Evolutionary conservation across 129 eudicot genomes (phyloP).

Genomic region (Arctium lappa): DNA sequence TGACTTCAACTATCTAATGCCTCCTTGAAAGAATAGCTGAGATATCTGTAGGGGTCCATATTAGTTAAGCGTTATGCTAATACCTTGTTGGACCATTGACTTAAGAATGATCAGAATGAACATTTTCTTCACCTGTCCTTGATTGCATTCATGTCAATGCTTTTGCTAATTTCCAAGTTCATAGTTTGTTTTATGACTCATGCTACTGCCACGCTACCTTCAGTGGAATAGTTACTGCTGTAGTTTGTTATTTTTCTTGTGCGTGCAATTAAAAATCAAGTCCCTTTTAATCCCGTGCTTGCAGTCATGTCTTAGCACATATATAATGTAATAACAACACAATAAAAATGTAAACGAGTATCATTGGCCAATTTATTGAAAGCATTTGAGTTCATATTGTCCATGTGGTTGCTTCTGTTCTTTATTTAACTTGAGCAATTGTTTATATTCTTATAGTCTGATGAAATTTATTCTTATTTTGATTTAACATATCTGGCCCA

Average conservation of each 20-base stretch:
- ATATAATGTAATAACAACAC: background rate
- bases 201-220: background rate
- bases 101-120: background rate
- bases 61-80: background rate
- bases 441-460: background rate
- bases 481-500: background rate
- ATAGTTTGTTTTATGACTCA: background rate
- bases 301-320: background rate
- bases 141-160: background rate
- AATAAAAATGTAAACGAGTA: background rate
- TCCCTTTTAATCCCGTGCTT: background rate
- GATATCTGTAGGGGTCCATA: background rate
- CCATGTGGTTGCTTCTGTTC: background rate
- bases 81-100: background rate
- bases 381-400: background rate
- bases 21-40: background rate
- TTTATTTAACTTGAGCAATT: background rate
- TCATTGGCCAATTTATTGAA: background rate
- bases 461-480: background rate
- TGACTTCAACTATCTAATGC: constrained; percentile 17
- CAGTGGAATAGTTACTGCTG: background rate
- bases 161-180: background rate
- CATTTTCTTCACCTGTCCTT: background rate
- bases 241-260: background rate
- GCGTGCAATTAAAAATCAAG: background rate